Conservation (phyloP, 2,329 filamentous ascomycete species). For the Xenosphaeropsis pyriputrescens region DNA sequence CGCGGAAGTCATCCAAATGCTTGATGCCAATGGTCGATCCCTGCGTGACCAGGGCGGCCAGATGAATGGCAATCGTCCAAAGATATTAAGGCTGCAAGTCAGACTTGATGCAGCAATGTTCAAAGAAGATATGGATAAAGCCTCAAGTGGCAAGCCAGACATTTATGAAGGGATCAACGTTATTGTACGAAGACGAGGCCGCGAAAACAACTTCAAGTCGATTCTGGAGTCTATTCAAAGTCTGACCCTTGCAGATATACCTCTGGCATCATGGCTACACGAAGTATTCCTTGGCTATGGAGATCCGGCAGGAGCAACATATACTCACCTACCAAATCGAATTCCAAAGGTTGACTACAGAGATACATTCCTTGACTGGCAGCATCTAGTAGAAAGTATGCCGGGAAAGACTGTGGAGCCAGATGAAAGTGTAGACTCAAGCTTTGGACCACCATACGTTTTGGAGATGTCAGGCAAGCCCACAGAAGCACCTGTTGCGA, state of each 20-base stretch:
- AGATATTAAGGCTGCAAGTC: constrained; percentile 58
- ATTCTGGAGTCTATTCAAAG: constrained; percentile 84
- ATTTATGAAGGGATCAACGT: constrained; percentile 79
- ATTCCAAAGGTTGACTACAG: constrained; percentile 74
- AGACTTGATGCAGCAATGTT: constrained; percentile 71
- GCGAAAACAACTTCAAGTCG: constrained; percentile 96
- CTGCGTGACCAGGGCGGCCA: constrained; percentile 49
- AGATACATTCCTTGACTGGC: constrained; percentile 92
- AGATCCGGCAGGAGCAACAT: constrained; percentile 76
- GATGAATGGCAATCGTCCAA: constrained; percentile 47
- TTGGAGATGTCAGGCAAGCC: constrained; percentile 50
- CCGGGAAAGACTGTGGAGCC: constrained; percentile 80
- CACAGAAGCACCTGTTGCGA: constrained; percentile 32
- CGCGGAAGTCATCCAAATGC: constrained; percentile 72
- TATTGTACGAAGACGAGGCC: constrained; percentile 64
- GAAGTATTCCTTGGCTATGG: constrained; percentile 97
- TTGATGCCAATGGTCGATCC: constrained; percentile 69
- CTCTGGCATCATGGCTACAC: constrained; percentile 81
- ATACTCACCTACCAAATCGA: constrained; percentile 66
- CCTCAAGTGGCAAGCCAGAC: constrained; percentile 53
- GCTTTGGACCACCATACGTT: constrained; percentile 79
- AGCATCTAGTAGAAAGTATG: constrained; percentile 79
- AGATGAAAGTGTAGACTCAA: constrained; percentile 52
- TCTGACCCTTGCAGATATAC: constrained; percentile 71
- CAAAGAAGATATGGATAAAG: constrained; percentile 56